Evolutionary conservation across 2,329 filamentous ascomycete genomes (phyloP), one percentile per base, ranked within the genome.

Genomic region (Aspergillus neotritici): DNA sequence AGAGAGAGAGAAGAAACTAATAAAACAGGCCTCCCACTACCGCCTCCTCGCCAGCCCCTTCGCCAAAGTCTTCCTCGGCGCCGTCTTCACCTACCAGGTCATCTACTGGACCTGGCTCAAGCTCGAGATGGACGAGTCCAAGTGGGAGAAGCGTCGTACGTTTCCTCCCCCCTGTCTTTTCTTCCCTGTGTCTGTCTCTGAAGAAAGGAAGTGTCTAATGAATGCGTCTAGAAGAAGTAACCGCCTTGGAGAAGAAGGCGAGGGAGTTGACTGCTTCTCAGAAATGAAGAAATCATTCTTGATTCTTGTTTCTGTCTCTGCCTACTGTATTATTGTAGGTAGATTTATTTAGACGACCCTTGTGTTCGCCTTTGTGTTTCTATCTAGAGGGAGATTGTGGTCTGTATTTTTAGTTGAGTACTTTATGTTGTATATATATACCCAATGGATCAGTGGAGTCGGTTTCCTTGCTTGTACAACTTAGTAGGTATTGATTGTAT

Each of bases 21-120:
- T 29, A 12, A 16, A 33, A 10, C 41, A 72, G 70, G 57, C 66
- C 49, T 56, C 62, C 10, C 63, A 60, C n/a, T 69, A 69, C 49
- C 61, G 61, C 31, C 47, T 57, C 31, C 70, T 72, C 44, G 61
- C 57, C 5, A 58, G 69, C 29, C 70, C 72, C 8, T 67, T 74
- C 39, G 63, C 65, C 47, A 75, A 75, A 49, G 68, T 72, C 46
- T 71, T 75, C 42, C 62, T 74, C 3, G 67, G 70, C 6, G 69
- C 70, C 4, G 65, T 74, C 30, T 67, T 74, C 52, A 70, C 67
- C 12, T 74, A 73, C 51, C 72, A 75, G 49, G 60, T 72, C 33
- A 58, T 71, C 14, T 72, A 74, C 49, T 72, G 68, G 67, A 55
- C 58, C 25, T 75, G 72, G 72, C 42, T 70, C 54, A 72, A 69